These are phyloP conservation scores for Phytophthora sansomeana DNA, from an alignment of 352 stramenopile genomes.

Conservation along the genomic window DNA sequence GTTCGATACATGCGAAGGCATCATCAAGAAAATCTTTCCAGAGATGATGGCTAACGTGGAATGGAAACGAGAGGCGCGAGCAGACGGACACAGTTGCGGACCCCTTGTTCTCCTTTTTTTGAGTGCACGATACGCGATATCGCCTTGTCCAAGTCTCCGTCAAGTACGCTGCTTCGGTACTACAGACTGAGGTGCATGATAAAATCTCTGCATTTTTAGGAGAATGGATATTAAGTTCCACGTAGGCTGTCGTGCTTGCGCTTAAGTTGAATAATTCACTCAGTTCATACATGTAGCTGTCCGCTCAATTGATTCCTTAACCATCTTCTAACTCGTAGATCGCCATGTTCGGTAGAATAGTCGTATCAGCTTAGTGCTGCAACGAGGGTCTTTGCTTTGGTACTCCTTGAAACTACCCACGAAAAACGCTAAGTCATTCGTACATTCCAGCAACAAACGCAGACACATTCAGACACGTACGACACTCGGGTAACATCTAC, in stretches of 20 bases:
- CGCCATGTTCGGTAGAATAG: no score
- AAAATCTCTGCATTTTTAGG: no score
- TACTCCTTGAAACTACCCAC: no score
- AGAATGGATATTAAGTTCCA: no score
- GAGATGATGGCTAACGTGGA: background rate
- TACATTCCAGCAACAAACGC: background rate
- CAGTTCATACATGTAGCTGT: no score
- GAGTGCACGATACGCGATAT: background rate
- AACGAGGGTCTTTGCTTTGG: no score
- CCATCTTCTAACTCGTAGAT: no score
- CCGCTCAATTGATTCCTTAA: no score
- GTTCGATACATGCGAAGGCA: background rate
- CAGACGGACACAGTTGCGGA: background rate
- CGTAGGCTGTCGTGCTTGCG: no score
- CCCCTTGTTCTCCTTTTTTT: background rate
- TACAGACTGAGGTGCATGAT: background rate
- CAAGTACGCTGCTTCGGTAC: slow-evolving; percentile 1
- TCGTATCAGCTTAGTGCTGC: no score
- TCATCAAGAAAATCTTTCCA: background rate
- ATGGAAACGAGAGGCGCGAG: background rate
- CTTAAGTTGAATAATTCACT: no score
- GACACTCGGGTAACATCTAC: background rate
- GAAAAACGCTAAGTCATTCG: background rate
- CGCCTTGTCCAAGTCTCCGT: background rate
- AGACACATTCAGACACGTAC: background rate